Percentiles rank a stretch among this genome's conserved stretches.
phyloP scores from a whole-genome alignment of 495 filamentous ascomycete genomes.

The Daldinia vernicosa region DNA sequence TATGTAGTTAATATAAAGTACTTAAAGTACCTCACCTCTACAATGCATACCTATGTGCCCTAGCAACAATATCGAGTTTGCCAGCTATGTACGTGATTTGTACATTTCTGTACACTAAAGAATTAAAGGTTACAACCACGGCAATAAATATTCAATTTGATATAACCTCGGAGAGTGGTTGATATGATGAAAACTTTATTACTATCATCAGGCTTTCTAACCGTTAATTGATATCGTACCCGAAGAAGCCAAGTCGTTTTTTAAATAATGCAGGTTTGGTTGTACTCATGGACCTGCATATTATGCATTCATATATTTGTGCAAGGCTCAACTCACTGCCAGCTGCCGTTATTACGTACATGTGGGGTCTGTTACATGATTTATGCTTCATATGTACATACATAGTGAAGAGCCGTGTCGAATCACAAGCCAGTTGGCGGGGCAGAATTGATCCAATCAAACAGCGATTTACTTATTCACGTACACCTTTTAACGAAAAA shows the following conservation, averaged over 20 bases:
- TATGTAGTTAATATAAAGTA: not conserved
- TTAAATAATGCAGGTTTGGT: constrained; percentile 16
- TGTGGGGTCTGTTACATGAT: constrained; percentile 25
- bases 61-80: not conserved
- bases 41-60: not conserved
- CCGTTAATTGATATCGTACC: constrained; percentile 13
- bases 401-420: constrained; percentile 31
- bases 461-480: not conserved
- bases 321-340: constrained; percentile 9
- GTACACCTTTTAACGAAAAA: not conserved
- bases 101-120: not conserved
- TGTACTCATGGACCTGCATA: constrained; percentile 1
- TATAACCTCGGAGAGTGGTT: not conserved
- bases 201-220: not conserved
- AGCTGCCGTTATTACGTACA: not conserved
- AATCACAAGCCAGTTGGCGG: constrained; percentile 37
- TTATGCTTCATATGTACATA: constrained; percentile 23
- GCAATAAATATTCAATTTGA: not conserved
- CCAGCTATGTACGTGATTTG: not conserved
- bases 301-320: constrained; percentile 33
- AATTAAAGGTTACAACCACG: not conserved
- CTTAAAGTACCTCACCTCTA: too few species aligned
- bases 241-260: not conserved
- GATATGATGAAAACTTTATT: not conserved
- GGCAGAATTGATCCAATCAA: constrained; percentile 16